Conservation (phyloP, 306 rosid genomes). For the Vicia faba region DNA sequence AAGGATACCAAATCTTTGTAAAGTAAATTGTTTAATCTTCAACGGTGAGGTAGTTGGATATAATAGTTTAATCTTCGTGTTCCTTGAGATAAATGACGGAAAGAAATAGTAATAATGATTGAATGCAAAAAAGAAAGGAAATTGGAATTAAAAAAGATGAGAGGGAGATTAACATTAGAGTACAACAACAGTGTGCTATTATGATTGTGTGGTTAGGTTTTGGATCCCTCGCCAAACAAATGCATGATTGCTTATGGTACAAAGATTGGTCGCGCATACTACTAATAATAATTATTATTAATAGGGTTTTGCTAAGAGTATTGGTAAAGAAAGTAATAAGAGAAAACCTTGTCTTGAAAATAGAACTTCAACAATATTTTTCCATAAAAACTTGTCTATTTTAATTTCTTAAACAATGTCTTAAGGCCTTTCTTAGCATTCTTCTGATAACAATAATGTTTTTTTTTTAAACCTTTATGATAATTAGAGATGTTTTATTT, state of each 20-base stretch:
- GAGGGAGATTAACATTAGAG: conserved; percentile 42
- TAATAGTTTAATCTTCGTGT: conserved; percentile 36
- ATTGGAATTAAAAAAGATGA: not conserved
- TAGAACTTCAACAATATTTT: no score
- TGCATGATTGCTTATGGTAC: conserved; percentile 58
- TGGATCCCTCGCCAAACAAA: conserved; percentile 49
- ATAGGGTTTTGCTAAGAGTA: no score
- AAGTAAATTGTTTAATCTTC: no score
- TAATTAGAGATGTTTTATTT: no score
- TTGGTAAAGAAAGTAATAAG: no score
- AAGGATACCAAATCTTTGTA: not conserved
- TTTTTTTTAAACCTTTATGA: no score
- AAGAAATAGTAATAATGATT: conserved; percentile 10
- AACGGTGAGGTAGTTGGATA: conserved; percentile 32
- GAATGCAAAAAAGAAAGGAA: conserved; percentile 1
- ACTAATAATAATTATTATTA: not conserved
- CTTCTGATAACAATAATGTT: no score
- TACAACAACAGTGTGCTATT: conserved; percentile 47
- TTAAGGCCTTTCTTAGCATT: no score
- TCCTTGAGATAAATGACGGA: conserved; percentile 33
- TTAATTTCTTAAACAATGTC: no score
- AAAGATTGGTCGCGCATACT: conserved; percentile 40
- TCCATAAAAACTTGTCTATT: no score
- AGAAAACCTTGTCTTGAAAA: no score
- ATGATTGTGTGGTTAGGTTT: conserved; percentile 58